These are phyloP conservation scores for Neurospora intermedia DNA, from an alignment of 495 filamentous ascomycete genomes.

Conservation along the genomic window DNA sequence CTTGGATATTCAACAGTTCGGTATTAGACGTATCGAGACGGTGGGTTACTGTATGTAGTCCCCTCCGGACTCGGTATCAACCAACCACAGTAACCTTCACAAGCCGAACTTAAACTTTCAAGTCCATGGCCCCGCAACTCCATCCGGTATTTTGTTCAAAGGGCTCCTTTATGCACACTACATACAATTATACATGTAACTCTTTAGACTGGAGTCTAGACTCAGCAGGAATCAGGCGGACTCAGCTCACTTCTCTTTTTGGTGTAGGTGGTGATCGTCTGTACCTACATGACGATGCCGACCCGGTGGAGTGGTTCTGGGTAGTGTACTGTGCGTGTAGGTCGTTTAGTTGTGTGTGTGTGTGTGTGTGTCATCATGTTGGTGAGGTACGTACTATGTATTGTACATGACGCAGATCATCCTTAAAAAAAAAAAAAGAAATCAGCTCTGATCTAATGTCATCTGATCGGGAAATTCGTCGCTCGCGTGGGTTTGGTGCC, in stretches of 20 bases:
- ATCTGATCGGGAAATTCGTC: neutral
- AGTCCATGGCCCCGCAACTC: neutral
- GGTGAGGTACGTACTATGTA: neutral
- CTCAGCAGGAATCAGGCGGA: neutral
- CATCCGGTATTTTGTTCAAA: neutral
- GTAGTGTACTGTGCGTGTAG: neutral
- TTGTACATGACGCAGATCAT: neutral
- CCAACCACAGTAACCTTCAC: neutral
- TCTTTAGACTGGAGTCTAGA: neutral
- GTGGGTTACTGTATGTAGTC: neutral
- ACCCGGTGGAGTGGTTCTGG: neutral
- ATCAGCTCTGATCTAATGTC: neutral
- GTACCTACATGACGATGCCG: neutral
- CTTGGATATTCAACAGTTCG: too few species aligned
- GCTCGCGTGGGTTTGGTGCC: neutral
- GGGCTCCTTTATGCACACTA: neutral
- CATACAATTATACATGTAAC: neutral
- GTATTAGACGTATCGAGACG: too few species aligned
- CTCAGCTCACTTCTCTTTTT: neutral
- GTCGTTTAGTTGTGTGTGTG: neutral
- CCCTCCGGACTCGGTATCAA: neutral
- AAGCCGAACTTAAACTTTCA: neutral
- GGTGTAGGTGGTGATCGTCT: neutral
- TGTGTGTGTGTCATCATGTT: too few species aligned
- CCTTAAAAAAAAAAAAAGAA: neutral